Evolutionary conservation across 2,329 filamentous ascomycete genomes (phyloP), one percentile per base, ranked within the genome.

Genomic region (Cercospora brassicicola): DNA sequence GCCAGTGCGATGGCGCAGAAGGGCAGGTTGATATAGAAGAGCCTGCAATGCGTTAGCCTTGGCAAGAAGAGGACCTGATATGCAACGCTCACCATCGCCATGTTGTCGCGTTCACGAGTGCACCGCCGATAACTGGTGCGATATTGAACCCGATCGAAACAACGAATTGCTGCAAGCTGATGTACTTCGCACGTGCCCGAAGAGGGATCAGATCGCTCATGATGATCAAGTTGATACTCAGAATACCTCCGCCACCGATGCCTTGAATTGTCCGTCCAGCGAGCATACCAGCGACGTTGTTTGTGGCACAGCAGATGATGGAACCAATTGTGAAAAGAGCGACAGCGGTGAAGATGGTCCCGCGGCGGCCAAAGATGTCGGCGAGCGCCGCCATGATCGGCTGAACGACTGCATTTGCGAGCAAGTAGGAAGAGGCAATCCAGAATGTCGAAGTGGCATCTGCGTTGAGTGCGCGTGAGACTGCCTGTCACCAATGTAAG

Each of bases 401-500:
- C 57, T 83, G 79, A 57, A 81, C 79, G 26, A 81, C 80, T 15
- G 82, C 79, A 18, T 77, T 79, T 3, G 80, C 74, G 11, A 85
- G 74, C 0, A 86, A 78, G 67, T 85, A 86, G 3, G 81, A 79
- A 0, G 83, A 82, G 1, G 82, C 83, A 11, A 83, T 79, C 85
- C 85, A 87, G 66, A 86, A 82, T 0, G 81, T 78, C 57, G 80
- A 78, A 9, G 78, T 75, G 36, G 81, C 70, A 69, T 77, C 67
- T 66, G 79, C 73, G 55, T 78, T 60, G 26, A 83, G 73, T 69
- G 79, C 69, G 15, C 74, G 56, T 48, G 81, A 74, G 71, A 84
- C 71, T 71, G 65, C 63, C 72, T 73, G 61, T 26, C 53, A 26
- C 11, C 11, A 7, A 4, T 57, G 53, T 72, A 20, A 70, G 65